phyloP scores from a whole-genome alignment of 371 early-diverging fungal species.

The Quaeritorhiza haematococci region DNA sequence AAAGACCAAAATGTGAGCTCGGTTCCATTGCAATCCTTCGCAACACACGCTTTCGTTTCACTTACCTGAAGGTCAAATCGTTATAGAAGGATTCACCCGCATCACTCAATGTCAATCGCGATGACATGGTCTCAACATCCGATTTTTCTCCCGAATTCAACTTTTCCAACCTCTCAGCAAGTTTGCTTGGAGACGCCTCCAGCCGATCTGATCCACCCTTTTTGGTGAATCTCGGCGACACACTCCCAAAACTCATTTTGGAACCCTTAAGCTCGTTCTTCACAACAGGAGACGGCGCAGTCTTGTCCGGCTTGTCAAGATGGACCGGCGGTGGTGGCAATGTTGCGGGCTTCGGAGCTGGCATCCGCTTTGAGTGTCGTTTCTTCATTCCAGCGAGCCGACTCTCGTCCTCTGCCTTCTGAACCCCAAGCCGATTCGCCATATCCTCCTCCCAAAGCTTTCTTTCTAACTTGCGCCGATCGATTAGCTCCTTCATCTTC shows the following conservation, averaged over 20 bases:
- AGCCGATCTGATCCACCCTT: too few species aligned
- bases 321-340: slow-evolving; percentile 1
- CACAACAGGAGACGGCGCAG: slow-evolving; percentile 2
- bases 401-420: slow-evolving; percentile 43
- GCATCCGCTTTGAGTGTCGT: slow-evolving; percentile 1
- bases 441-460: slow-evolving; percentile 43
- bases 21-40: too few species aligned
- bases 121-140: slow-evolving; percentile 24
- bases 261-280: slow-evolving; percentile 8
- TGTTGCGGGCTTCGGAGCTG: slow-evolving; percentile 1
- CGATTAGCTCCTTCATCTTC: slow-evolving; percentile 38
- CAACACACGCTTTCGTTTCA: too few species aligned
- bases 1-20: too few species aligned
- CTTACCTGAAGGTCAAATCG: slow-evolving; percentile 31
- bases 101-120: slow-evolving; percentile 25
- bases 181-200: too few species aligned
- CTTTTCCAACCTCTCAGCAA: too few species aligned
- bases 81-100: slow-evolving; percentile 29
- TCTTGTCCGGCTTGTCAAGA: slow-evolving; percentile 22
- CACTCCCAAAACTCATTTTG: background rate
- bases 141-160: slow-evolving; percentile 15
- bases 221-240: too few species aligned
- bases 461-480: slow-evolving; percentile 36
- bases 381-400: slow-evolving; percentile 28
- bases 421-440: slow-evolving; percentile 29